Base-by-base conservation (phyloP, 2,329 filamentous ascomycete species). In the Lojkania enalia region DNA sequence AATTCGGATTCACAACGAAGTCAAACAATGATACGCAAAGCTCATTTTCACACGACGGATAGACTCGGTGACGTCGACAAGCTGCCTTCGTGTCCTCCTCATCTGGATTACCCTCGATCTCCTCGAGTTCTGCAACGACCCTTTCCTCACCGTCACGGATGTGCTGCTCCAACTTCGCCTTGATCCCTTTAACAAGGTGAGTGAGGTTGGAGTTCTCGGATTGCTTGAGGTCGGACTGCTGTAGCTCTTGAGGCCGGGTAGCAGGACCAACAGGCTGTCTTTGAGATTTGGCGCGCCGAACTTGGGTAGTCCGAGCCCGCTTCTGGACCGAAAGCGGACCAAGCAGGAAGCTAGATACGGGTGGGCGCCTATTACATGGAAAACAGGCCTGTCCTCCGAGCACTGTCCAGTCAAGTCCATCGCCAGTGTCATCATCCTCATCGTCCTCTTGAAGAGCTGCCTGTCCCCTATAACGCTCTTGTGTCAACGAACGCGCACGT, bases 281-380 rank as follows among this genome's bases (percentile, higher is more conserved):
- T 44, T 84, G 82, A 51, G 92, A 82, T 1, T 83, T 81, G 0
- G 84, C 87, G 58, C 81, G 84, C 30, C 90, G 82, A 3, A 81
- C 80, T 15, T 84, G 71, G 5, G 83, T 72, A 53, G 85, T 84
- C 12, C 91, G 84, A 5, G 80, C 76, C 61, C 89, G 90, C 68
- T 95, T 96, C 67, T 96, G 88, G 0, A 95, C 82, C 0, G 90
- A 95, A 1, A 97, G 74, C 0, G 92, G 92, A 0, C 94, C 92
- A 0, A 96, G 82, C 5, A 99, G 78, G 60, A 96, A 96, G 1
- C 88, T 86, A 0, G 88, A 83, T 2, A 94, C 78, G 0, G 87
- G 81, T 0, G 92, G 91, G 9, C 92, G 83, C 18, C 79, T 74
- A 48, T 88, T 87, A 59, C 82, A 75, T 0, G 86, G 87, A 43